Conservation (phyloP, 1,139 yeast genomes). For the Arxiozyma telluris region DNA sequence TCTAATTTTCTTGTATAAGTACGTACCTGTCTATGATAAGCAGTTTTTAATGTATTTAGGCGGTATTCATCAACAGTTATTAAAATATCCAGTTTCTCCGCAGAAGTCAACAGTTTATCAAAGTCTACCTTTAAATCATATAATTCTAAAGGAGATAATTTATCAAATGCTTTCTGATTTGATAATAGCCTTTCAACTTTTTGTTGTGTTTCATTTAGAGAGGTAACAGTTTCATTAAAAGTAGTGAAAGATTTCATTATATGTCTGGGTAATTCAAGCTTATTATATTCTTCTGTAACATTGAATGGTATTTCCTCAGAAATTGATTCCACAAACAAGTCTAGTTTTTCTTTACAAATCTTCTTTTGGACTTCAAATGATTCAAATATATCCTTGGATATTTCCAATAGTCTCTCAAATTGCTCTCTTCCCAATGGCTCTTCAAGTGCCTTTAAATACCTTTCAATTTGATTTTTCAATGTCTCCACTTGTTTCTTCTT, state of each 20-base stretch:
- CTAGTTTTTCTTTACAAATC: slow-evolving; percentile 9
- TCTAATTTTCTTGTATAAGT: slow-evolving; percentile 20
- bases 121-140: slow-evolving; percentile 19
- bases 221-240: slow-evolving; percentile 5
- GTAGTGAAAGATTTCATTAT: slow-evolving; percentile 2
- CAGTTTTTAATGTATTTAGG: slow-evolving; percentile 17
- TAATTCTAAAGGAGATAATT: slow-evolving; percentile 17
- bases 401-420: slow-evolving; percentile 33
- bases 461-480: slow-evolving; percentile 27
- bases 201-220: slow-evolving; percentile 8
- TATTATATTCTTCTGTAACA: slow-evolving; percentile 6
- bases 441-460: slow-evolving; percentile 29
- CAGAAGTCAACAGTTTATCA: slow-evolving; percentile 11
- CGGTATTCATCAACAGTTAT: slow-evolving; percentile 16
- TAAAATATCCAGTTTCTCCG: slow-evolving; percentile 10
- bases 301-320: slow-evolving; percentile 2
- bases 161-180: slow-evolving; percentile 6
- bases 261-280: slow-evolving; percentile 8
- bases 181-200: slow-evolving; percentile 8
- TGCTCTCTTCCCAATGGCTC: slow-evolving; percentile 32
- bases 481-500: slow-evolving; percentile 29
- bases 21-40: slow-evolving; percentile 19
- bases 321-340: slow-evolving; percentile 11
- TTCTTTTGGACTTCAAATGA: slow-evolving; percentile 7
- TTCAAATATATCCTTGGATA: slow-evolving; percentile 9